Evolutionary conservation across 2,329 filamentous ascomycete species (phyloP), one percentile per base, ranked within the genome.

Genomic region (Phyllosticta citrichinensis): DNA sequence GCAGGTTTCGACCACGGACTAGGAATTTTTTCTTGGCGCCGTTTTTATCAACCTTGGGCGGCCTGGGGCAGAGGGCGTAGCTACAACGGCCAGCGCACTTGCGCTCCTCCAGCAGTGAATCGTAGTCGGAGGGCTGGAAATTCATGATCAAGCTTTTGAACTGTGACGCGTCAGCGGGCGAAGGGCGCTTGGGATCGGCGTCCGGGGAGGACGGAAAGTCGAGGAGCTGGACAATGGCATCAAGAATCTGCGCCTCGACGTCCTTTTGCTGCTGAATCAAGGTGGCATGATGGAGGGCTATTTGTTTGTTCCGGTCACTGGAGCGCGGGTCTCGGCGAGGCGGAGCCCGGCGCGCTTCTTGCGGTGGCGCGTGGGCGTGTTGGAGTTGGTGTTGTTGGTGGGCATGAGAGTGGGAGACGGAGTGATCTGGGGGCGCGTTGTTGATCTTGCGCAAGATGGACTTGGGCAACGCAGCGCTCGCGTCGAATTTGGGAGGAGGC

Each of bases 111-210:
- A 97, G 86, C 56, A 97, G 79, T 65, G 89, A 88, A 70, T 96
- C 91, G 77, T 95, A 96, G 77, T 99, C 93, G 58, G 83, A 81
- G 0, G 92, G 90, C 71, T 93, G 89, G 75, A 97, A 97, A 52
- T 84, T 80, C 10, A 81, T 77, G 24, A 97, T 76, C 40, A 84
- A 81, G 3, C 78, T 70, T 67, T 86, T 85, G 75, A 97, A 91
- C 59, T 77, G 76, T 50, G 75, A 71, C 1, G 80, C 80, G 70
- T 96, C 91, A 33, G 80, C 71, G 0, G 80, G 68, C 6, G 84
- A 66, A 2, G 84, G 83, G 2, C 75, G 71, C 19, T 76, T 76
- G 27, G 83, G 76, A 67, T 81, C 76, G 53, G 81, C 79, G 53
- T 76, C 72, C 30, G 63, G 81, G 71, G 72, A 74, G 1, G 81